Evolutionary conservation across 495 filamentous ascomycete genomes (phyloP).

Genomic region (Pyronema domesticum): DNA sequence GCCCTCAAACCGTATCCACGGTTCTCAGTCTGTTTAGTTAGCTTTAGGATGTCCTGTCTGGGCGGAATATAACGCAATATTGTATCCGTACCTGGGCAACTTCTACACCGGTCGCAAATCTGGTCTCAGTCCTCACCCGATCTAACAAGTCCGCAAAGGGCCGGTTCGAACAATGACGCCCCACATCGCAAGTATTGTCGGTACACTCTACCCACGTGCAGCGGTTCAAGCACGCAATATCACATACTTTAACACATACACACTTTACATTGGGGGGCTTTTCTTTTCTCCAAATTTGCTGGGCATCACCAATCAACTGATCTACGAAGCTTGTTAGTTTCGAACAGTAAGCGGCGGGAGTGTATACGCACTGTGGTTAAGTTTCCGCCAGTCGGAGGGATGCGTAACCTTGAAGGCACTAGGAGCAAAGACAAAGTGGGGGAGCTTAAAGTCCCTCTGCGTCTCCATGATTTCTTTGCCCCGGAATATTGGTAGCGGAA

Average conservation of each 20-base stretch:
- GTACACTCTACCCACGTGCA: slow-evolving; percentile 97
- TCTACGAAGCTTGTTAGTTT: slow-evolving; percentile 8
- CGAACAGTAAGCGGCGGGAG: slow-evolving; percentile 1
- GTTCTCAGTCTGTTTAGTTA: slow-evolving; percentile 48
- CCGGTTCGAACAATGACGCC: slow-evolving; percentile 62
- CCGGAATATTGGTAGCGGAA: slow-evolving; percentile 53
- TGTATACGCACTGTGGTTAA: slow-evolving; percentile 58
- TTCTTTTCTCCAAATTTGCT: slow-evolving; percentile 65
- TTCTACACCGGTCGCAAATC: slow-evolving; percentile 82
- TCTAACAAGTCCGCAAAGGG: slow-evolving; percentile 64
- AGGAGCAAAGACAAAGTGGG: slow-evolving; percentile 76
- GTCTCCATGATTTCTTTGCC: slow-evolving; percentile 42
- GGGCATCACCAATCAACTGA: slow-evolving; percentile 69
- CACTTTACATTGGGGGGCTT: slow-evolving; percentile 59
- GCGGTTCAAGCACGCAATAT: slow-evolving; percentile 76
- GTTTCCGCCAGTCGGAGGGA: slow-evolving; percentile 77
- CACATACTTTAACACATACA: slow-evolving; percentile 64
- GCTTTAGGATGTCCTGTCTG: not conserved
- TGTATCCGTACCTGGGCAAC: slow-evolving; percentile 37
- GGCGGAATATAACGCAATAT: not conserved
- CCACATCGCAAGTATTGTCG: slow-evolving; percentile 66
- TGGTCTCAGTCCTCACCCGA: slow-evolving; percentile 56
- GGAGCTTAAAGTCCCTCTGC: slow-evolving; percentile 67
- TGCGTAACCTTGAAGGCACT: slow-evolving; percentile 60
- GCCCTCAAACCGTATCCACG: slow-evolving; percentile 81